Percentiles rank a stretch among this genome's conserved stretches.
Conservation (phyloP, 2,329 filamentous ascomycete species). For the Cercospora janseana region DNA sequence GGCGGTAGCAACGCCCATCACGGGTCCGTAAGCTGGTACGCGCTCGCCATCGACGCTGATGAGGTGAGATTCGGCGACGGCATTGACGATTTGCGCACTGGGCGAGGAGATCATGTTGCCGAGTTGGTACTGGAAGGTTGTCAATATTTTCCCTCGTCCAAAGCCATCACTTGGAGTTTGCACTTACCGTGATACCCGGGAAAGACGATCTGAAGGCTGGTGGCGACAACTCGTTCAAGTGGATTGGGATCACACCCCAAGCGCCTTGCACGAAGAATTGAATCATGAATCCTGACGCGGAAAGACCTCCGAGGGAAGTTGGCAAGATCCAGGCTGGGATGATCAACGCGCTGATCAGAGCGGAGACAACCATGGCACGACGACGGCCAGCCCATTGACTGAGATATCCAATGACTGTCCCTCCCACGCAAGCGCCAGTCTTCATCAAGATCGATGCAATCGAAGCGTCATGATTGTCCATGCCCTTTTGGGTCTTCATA, state of each 20-base stretch:
- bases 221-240: conserved; percentile 71
- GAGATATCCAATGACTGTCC: conserved; percentile 69
- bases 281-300: conserved; percentile 65
- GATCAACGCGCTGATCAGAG: conserved; percentile 58
- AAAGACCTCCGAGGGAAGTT: conserved; percentile 57
- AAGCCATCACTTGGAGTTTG: not conserved
- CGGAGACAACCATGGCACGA: conserved; percentile 61
- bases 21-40: conserved; percentile 69
- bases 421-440: conserved; percentile 71
- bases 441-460: conserved; percentile 82
- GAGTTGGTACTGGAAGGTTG: conserved; percentile 58
- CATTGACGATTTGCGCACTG: conserved; percentile 74
- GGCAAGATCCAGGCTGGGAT: conserved; percentile 72
- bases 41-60: conserved; percentile 56
- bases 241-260: conserved; percentile 68
- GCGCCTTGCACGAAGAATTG: conserved; percentile 66
- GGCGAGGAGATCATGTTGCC: conserved; percentile 73
- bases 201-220: conserved; percentile 69
- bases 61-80: conserved; percentile 62
- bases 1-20: conserved; percentile 72
- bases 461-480: conserved; percentile 62
- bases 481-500: conserved; percentile 69
- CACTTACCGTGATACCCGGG: conserved; percentile 50
- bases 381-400: conserved; percentile 75
- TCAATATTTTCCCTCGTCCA: conserved; percentile 48